These are phyloP conservation scores for Cladobotryum protrusum DNA, from an alignment of 2,329 filamentous ascomycete species.

Conservation along the genomic window DNA sequence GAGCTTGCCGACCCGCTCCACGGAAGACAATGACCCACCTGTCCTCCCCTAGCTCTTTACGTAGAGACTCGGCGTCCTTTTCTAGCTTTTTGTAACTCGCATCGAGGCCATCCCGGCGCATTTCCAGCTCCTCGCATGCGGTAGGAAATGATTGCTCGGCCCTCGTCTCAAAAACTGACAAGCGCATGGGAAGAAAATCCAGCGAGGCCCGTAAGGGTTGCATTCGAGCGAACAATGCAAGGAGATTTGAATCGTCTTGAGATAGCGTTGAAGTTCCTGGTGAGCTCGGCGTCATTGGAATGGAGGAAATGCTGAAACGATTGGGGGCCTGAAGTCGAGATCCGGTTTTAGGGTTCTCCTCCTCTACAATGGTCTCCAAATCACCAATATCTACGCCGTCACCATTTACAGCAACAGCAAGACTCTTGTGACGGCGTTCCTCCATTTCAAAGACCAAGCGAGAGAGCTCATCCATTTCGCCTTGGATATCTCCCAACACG, in stretches of 20 bases:
- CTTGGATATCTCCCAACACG: conserved; percentile 86
- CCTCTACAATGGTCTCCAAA: conserved; percentile 88
- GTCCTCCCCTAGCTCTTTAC: conserved; percentile 89
- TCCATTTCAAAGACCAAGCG: conserved; percentile 96
- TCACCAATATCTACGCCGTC: conserved; percentile 76
- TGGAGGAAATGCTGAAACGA: conserved; percentile 61
- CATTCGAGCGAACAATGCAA: conserved; percentile 91
- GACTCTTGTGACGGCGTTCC: conserved; percentile 78
- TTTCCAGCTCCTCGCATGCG: conserved; percentile 81
- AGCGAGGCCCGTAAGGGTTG: conserved; percentile 87
- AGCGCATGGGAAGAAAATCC: conserved; percentile 91
- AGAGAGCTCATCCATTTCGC: conserved; percentile 73
- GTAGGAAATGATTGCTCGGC: conserved; percentile 78
- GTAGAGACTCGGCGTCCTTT: conserved; percentile 79
- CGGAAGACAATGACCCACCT: conserved; percentile 95
- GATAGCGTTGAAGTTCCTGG: conserved; percentile 49
- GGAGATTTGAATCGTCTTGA: conserved; percentile 79
- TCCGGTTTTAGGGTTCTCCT: conserved; percentile 63
- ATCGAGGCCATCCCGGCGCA: conserved; percentile 67
- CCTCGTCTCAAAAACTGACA: conserved; percentile 77
- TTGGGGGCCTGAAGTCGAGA: conserved; percentile 51
- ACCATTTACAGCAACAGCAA: conserved; percentile 55
- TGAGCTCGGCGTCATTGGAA: conserved; percentile 58
- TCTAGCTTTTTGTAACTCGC: conserved; percentile 83
- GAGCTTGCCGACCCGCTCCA: conserved; percentile 82